Conservation (phyloP, 202 grass and related monocot genomes). For the Elaeis oleifera region DNA sequence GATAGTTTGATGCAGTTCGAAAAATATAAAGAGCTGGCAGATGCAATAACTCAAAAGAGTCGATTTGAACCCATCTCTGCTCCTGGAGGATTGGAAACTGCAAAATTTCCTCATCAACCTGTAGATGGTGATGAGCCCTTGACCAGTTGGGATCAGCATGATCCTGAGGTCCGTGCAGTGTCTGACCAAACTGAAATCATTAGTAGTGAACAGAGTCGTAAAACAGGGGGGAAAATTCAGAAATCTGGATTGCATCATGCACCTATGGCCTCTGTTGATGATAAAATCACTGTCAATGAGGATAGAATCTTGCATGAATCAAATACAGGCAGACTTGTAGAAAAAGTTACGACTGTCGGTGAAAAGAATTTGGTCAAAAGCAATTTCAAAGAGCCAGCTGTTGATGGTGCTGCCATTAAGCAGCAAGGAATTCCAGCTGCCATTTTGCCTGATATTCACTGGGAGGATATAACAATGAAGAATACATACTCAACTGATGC, state of each 20-base stretch:
- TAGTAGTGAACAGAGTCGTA: not conserved
- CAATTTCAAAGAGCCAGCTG: slow-evolving; percentile 30
- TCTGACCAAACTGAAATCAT: not conserved
- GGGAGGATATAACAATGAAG: slow-evolving; percentile 19
- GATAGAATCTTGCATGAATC: slow-evolving; percentile 33
- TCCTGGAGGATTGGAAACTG: slow-evolving; percentile 17
- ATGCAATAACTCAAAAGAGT: slow-evolving; percentile 24
- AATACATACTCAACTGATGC: slow-evolving; percentile 23
- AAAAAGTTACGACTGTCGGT: slow-evolving; percentile 29
- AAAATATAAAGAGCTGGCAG: slow-evolving; percentile 36
- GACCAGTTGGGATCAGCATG: not conserved
- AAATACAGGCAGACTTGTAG: slow-evolving; percentile 15
- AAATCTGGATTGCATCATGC: not conserved
- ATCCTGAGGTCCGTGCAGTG: not conserved
- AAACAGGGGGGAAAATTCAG: slow-evolving; percentile 2
- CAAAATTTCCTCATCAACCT: slow-evolving; percentile 8
- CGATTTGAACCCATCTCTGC: slow-evolving; percentile 16
- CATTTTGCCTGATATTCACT: slow-evolving; percentile 39
- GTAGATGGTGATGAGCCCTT: slow-evolving; percentile 1
- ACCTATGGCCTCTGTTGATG: not conserved
- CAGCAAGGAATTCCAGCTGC: slow-evolving; percentile 22
- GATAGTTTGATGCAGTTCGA: slow-evolving; percentile 47
- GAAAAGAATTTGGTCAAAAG: slow-evolving; percentile 41
- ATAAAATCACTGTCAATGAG: slow-evolving; percentile 22
- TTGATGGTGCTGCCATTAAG: slow-evolving; percentile 22